Evolutionary conservation across 2,329 filamentous ascomycete species (phyloP).

Genomic region (Fusarium pseudograminearum): DNA sequence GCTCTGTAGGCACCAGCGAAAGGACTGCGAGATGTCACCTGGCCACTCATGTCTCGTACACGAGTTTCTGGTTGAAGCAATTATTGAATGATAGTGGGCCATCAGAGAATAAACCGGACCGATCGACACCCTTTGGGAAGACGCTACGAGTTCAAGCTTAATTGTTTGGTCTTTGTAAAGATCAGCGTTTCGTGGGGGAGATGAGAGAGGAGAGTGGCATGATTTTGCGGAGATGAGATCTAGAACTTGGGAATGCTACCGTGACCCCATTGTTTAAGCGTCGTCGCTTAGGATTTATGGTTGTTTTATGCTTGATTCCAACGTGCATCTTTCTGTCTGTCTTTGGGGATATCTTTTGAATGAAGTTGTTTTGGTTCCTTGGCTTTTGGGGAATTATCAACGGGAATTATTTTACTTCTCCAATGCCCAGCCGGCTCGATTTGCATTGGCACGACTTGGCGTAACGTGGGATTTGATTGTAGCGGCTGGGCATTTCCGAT

Average conservation of each 20-base stretch:
- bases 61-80: constrained; percentile 4
- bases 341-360: background rate
- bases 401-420: background rate
- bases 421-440: constrained; percentile 34
- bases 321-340: background rate
- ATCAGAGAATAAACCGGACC: constrained; percentile 43
- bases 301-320: background rate
- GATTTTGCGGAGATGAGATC: constrained; percentile 27
- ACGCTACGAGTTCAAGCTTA: constrained; percentile 22
- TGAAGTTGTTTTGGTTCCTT: background rate
- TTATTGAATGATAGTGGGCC: constrained; percentile 23
- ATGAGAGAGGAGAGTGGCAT: constrained; percentile 13
- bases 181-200: constrained; percentile 33
- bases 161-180: constrained; percentile 18
- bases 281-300: constrained; percentile 5
- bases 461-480: constrained; percentile 27
- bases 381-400: constrained; percentile 15
- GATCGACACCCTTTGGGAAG: constrained; percentile 28
- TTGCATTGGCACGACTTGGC: constrained; percentile 38
- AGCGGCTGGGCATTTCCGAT: constrained; percentile 26
- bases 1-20: constrained; percentile 15
- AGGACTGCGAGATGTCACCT: constrained; percentile 22
- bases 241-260: constrained; percentile 11
- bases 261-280: constrained; percentile 30
- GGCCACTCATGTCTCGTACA: background rate